A percentile compares a stretch with the other conserved stretches of the same genome.
phyloP scores from a whole-genome alignment of 768 basidiomycete genomes.

The Podaxis pistillaris region DNA sequence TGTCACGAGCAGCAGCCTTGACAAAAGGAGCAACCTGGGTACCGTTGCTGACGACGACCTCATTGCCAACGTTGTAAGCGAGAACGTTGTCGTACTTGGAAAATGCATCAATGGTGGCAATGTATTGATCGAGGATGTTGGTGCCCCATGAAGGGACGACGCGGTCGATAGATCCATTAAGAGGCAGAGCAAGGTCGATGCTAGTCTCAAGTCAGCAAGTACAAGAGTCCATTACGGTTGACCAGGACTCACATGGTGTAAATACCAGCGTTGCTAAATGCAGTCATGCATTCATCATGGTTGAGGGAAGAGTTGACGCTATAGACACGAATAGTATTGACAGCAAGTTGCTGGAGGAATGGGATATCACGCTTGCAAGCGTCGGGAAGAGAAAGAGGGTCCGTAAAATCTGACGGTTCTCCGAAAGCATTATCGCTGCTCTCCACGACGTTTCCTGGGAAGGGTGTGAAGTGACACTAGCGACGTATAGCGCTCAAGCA shows the following conservation, averaged over 20 bases:
- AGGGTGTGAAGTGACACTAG: slow-evolving; percentile 8
- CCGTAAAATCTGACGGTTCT: slow-evolving; percentile 74
- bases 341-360: slow-evolving; percentile 67
- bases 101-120: slow-evolving; percentile 75
- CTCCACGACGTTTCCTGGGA: slow-evolving; percentile 39
- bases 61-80: slow-evolving; percentile 90
- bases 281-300: slow-evolving; percentile 84
- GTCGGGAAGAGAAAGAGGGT: slow-evolving; percentile 67
- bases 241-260: slow-evolving; percentile 73
- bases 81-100: slow-evolving; percentile 86
- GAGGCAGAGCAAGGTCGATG: slow-evolving; percentile 81
- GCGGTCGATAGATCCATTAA: slow-evolving; percentile 85
- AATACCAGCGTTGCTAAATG: slow-evolving; percentile 76
- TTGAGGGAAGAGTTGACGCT: slow-evolving; percentile 80
- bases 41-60: slow-evolving; percentile 53
- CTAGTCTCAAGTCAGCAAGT: slow-evolving; percentile 37
- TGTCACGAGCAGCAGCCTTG: slow-evolving; percentile 89
- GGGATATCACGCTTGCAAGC: slow-evolving; percentile 81
- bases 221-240: slow-evolving; percentile 1
- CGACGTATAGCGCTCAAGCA: not conserved
- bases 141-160: slow-evolving; percentile 74
- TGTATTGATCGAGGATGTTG: slow-evolving; percentile 76
- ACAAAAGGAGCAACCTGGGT: slow-evolving; percentile 75
- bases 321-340: slow-evolving; percentile 86
- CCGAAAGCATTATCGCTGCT: slow-evolving; percentile 59